phyloP scores from a whole-genome alignment of 768 basidiomycete species.

The Xerocomus brunneocitrinus region DNA sequence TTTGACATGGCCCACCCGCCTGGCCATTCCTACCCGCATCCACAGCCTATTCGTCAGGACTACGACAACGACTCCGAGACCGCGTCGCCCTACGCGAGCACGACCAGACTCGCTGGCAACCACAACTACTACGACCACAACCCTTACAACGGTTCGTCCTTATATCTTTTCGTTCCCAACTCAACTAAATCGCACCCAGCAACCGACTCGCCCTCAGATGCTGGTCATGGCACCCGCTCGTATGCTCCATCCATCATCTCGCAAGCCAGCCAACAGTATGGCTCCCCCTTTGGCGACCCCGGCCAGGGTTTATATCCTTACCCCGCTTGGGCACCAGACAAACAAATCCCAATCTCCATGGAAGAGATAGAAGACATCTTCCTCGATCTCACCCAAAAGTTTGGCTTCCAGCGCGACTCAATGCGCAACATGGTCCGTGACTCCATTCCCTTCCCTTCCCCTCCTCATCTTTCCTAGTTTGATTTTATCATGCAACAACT shows the following conservation, averaged over 20 bases:
- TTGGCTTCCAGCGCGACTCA: conserved; percentile 94
- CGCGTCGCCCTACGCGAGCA: conserved; percentile 56
- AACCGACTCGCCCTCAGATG: conserved; percentile 27
- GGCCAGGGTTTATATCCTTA: conserved; percentile 65
- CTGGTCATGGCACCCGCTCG: conserved; percentile 34
- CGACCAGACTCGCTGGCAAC: conserved; percentile 49
- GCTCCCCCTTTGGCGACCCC: conserved; percentile 57
- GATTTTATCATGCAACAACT: conserved; percentile 98
- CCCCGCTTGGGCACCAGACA: conserved; percentile 92
- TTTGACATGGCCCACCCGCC: conserved; percentile 37
- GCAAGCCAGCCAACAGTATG: conserved; percentile 53
- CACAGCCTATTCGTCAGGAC: conserved; percentile 33
- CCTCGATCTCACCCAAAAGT: conserved; percentile 96
- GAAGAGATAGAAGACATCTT: conserved; percentile 99
- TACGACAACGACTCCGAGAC: conserved; percentile 48
- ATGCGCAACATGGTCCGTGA: conserved; percentile 86
- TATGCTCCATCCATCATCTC: conserved; percentile 59
- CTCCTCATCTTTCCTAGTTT: conserved; percentile 50
- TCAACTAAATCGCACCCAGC: conserved; percentile 10
- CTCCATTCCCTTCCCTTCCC: not conserved
- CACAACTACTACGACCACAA: conserved; percentile 31
- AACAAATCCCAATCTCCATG: conserved; percentile 92
- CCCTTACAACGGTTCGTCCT: conserved; percentile 18
- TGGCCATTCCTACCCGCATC: conserved; percentile 31
- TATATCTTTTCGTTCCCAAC: not conserved